Percentiles rank a stretch among this genome's conserved stretches.
Conservation (phyloP, 768 basidiomycete genomes). For the Xanthoconium purpureum region DNA sequence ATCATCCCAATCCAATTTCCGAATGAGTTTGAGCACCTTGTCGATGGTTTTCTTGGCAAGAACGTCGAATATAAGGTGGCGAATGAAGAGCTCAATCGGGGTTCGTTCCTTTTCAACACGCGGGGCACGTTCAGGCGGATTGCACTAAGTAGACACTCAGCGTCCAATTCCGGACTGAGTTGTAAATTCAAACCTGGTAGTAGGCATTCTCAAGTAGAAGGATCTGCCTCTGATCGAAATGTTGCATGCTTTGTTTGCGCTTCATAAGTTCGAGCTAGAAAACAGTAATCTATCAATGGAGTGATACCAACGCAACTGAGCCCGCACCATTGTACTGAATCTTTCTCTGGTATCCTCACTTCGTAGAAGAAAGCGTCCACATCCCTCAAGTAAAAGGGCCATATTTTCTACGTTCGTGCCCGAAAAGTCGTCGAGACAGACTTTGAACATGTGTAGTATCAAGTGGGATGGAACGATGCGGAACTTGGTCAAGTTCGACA, state of each 20-base stretch:
- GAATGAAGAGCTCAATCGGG: conserved; percentile 89
- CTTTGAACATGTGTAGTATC: conserved; percentile 95
- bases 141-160: conserved; percentile 60
- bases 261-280: conserved; percentile 87
- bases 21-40: conserved; percentile 88
- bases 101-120: conserved; percentile 81
- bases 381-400: conserved; percentile 86
- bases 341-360: conserved; percentile 84
- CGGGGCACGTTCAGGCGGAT: conserved; percentile 91
- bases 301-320: background rate
- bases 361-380: conserved; percentile 87
- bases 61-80: conserved; percentile 92
- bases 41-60: conserved; percentile 92
- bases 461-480: conserved; percentile 85
- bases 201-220: conserved; percentile 96
- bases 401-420: conserved; percentile 92
- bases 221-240: conserved; percentile 87
- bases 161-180: background rate
- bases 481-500: conserved; percentile 96
- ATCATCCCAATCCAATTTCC: conserved; percentile 97
- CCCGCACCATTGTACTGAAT: conserved; percentile 80
- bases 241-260: conserved; percentile 89
- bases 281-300: conserved; percentile 8
- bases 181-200: conserved; percentile 65
- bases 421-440: conserved; percentile 92